These are phyloP conservation scores for Ananas comosus DNA, from an alignment of 176 grass and related monocot genomes.

Conservation along the genomic window DNA sequence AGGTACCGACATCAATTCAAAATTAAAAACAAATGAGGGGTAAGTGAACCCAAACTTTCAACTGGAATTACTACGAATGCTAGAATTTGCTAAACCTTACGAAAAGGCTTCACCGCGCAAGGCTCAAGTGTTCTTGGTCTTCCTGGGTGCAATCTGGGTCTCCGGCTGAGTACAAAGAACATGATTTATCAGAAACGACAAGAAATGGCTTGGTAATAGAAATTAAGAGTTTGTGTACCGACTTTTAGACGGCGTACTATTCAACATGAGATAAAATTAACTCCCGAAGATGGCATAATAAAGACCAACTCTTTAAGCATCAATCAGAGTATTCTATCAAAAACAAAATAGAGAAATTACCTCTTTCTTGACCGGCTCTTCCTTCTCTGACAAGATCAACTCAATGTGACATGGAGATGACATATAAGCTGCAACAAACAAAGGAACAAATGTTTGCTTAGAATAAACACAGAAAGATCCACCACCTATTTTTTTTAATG, in stretches of 20 bases:
- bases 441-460: background rate
- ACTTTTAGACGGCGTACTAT: background rate
- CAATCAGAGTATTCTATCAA: background rate
- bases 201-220: background rate
- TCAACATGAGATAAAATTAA: background rate
- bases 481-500: background rate
- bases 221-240: background rate
- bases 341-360: conserved; percentile 15
- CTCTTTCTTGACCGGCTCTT: conserved; percentile 78
- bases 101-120: background rate
- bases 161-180: conserved; percentile 38
- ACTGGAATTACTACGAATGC: no score
- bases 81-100: no score
- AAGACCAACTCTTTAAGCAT: background rate
- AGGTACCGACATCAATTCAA: no score
- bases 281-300: background rate
- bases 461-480: background rate
- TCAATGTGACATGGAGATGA: conserved; percentile 88
- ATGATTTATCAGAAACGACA: background rate
- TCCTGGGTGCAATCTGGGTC: conserved; percentile 39
- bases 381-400: conserved; percentile 78
- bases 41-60: no score
- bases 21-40: no score
- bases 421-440: conserved; percentile 53
- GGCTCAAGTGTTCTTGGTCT: conserved; percentile 30